Evolutionary conservation across 352 stramenopile species (phyloP).

Genomic region (Blastocystis hominis): DNA sequence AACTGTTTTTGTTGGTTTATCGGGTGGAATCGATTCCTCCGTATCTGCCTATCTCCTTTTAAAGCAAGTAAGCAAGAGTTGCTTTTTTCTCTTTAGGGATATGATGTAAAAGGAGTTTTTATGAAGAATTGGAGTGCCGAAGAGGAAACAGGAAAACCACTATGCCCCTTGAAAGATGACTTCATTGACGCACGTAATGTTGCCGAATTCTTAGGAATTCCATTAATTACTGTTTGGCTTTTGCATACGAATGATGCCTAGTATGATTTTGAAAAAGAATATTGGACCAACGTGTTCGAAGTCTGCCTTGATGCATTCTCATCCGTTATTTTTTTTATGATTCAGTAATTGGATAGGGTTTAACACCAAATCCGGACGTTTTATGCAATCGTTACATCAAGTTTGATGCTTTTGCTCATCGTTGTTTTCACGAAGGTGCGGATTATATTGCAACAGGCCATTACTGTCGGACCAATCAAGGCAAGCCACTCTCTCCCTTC

Average conservation of each 20-base stretch:
- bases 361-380: conserved; percentile 84
- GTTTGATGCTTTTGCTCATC: conserved; percentile 88
- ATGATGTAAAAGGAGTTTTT: conserved; percentile 84
- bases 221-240: conserved; percentile 64
- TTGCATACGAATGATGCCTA: conserved; percentile 64
- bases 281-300: conserved; percentile 92
- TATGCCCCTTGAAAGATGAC: conserved; percentile 78
- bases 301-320: conserved; percentile 82
- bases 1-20: conserved; percentile 85
- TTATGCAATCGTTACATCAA: conserved; percentile 95
- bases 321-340: conserved; percentile 58
- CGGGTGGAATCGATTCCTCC: conserved; percentile 91
- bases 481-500: not conserved
- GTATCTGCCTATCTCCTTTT: conserved; percentile 82
- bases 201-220: conserved; percentile 79
- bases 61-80: conserved; percentile 57
- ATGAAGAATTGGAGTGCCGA: conserved; percentile 96
- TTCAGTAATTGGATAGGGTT: conserved; percentile 59
- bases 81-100: conserved; percentile 65
- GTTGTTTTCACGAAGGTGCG: conserved; percentile 71
- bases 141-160: conserved; percentile 76
- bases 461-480: conserved; percentile 65
- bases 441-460: conserved; percentile 90
- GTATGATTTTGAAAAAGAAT: conserved; percentile 82
- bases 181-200: conserved; percentile 81